Percentiles rank a stretch among this genome's conserved stretches.
These are phyloP conservation scores for Linnemannia schmuckeri DNA, from an alignment of 192 early-diverging fungal genomes.

Conservation along the genomic window DNA sequence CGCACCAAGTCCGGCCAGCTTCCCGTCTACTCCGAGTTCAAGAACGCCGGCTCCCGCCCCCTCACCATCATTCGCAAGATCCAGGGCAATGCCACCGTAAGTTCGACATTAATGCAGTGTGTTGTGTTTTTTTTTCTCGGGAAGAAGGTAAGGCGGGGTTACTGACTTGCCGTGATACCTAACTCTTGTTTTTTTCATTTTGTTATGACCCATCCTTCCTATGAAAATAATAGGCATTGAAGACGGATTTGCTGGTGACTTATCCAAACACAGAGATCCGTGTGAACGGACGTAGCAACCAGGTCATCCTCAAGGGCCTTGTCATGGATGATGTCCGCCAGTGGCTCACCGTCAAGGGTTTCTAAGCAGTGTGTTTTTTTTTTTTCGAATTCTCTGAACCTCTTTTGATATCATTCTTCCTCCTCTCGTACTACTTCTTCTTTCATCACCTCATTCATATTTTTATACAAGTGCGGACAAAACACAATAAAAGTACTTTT, in stretches of 20 bases:
- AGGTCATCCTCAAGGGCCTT: constrained; percentile 57
- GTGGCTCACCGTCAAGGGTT: constrained; percentile 60
- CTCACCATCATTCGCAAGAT: constrained; percentile 79
- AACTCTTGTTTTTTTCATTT: no score
- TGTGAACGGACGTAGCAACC: constrained; percentile 49
- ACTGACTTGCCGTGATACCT: no score
- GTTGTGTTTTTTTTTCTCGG: background rate
- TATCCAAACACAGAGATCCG: constrained; percentile 47
- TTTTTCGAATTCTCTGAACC: background rate
- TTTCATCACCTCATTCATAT: background rate
- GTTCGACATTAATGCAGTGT: background rate
- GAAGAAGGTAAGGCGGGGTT: no score
- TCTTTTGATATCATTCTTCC: background rate
- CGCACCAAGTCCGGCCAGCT: constrained; percentile 72
- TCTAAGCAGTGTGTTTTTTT: constrained; percentile 16
- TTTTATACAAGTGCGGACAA: background rate
- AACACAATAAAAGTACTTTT: background rate
- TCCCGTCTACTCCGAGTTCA: constrained; percentile 79
- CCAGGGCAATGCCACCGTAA: constrained; percentile 74
- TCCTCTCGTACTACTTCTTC: background rate
- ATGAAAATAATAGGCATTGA: constrained; percentile 25
- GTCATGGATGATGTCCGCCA: constrained; percentile 49
- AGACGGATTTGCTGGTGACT: constrained; percentile 36
- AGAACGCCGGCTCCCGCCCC: constrained; percentile 73
- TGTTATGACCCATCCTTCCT: background rate